phyloP scores from a whole-genome alignment of 2,329 filamentous ascomycete species.

The Penicillium polonicum region DNA sequence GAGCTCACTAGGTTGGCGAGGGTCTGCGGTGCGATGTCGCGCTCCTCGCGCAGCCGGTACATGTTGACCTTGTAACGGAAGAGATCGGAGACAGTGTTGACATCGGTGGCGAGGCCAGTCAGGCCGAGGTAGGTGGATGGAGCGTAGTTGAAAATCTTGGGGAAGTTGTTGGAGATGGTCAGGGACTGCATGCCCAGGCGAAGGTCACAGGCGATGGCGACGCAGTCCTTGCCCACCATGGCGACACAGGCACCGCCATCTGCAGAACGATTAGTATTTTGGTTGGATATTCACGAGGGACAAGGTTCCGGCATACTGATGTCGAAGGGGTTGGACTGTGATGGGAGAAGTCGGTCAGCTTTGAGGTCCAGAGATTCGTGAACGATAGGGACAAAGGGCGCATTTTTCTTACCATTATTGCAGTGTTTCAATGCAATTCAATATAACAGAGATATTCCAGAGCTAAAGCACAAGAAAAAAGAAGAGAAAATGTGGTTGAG shows the following conservation, averaged over 20 bases:
- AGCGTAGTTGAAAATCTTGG: constrained; percentile 98
- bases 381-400: constrained; percentile 14
- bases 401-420: constrained; percentile 26
- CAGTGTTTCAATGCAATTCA: constrained; percentile 19
- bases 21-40: constrained; percentile 88
- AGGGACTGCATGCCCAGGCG: constrained; percentile 94
- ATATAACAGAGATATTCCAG: constrained; percentile 3
- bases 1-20: constrained; percentile 94
- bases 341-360: constrained; percentile 39
- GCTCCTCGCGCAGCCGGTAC: constrained; percentile 98
- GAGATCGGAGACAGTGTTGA: constrained; percentile 89
- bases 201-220: constrained; percentile 98
- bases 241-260: constrained; percentile 92
- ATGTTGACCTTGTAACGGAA: constrained; percentile 99
- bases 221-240: constrained; percentile 99
- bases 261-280: constrained; percentile 31
- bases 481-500: constrained; percentile 14
- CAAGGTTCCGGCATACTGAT: constrained; percentile 67
- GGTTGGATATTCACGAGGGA: constrained; percentile 7
- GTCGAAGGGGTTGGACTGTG: constrained; percentile 83
- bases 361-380: constrained; percentile 21
- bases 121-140: constrained; percentile 88
- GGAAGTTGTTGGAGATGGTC: constrained; percentile 98
- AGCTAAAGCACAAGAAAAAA: constrained; percentile 15
- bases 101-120: constrained; percentile 93